These are phyloP conservation scores for Yamadazyma pseudoaaseri DNA, from an alignment of 1,139 yeast genomes.

Conservation along the genomic window DNA sequence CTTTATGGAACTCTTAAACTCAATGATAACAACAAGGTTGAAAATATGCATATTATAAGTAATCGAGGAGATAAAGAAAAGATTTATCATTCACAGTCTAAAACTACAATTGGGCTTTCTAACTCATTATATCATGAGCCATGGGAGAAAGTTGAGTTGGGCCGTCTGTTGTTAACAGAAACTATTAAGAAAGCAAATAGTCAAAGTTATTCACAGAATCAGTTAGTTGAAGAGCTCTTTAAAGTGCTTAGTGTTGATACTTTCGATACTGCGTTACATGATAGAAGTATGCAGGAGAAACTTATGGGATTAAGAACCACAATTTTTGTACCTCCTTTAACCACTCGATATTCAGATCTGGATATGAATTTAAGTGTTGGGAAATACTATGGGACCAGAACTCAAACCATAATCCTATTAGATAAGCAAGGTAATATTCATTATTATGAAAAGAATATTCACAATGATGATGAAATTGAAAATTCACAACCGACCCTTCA, in stretches of 20 bases:
- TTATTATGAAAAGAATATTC: slow-evolving; percentile 40
- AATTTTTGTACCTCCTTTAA: slow-evolving; percentile 70
- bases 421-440: slow-evolving; percentile 44
- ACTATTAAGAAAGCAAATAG: slow-evolving; percentile 30
- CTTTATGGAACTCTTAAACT: slow-evolving; percentile 60
- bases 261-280: slow-evolving; percentile 27
- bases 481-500: background rate
- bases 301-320: slow-evolving; percentile 53
- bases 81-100: slow-evolving; percentile 20
- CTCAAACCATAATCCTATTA: slow-evolving; percentile 76
- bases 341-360: slow-evolving; percentile 14
- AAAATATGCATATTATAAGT: slow-evolving; percentile 49
- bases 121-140: slow-evolving; percentile 62
- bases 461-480: slow-evolving; percentile 21
- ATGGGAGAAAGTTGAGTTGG: slow-evolving; percentile 71
- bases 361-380: slow-evolving; percentile 30
- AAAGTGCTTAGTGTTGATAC: slow-evolving; percentile 50
- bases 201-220: slow-evolving; percentile 29
- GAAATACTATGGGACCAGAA: slow-evolving; percentile 79
- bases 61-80: slow-evolving; percentile 47
- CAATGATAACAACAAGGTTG: slow-evolving; percentile 22
- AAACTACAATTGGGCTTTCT: slow-evolving; percentile 52
- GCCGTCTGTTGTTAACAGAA: slow-evolving; percentile 42
- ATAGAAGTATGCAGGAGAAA: slow-evolving; percentile 25
- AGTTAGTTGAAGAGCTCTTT: slow-evolving; percentile 52